Percentiles rank a stretch among this genome's conserved stretches.
These are phyloP conservation scores for Pachysolen tannophilus DNA, from an alignment of 805 yeast species.

Conservation along the genomic window DNA sequence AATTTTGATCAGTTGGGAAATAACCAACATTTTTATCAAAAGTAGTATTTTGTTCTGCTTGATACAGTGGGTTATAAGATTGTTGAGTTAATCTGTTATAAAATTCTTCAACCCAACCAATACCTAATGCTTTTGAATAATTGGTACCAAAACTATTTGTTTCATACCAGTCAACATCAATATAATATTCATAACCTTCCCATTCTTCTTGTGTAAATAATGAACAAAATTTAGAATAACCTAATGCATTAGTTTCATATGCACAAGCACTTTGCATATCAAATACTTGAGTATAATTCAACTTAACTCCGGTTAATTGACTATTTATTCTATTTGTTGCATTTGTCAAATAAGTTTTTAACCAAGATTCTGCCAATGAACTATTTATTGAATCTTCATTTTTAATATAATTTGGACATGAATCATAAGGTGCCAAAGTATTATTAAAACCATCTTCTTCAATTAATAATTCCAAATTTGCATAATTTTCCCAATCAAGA, in stretches of 20 bases:
- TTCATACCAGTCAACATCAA: conserved; percentile 3
- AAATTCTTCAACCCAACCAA: conserved; percentile 6
- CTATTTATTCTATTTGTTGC: conserved; percentile 5
- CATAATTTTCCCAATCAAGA: conserved; percentile 13
- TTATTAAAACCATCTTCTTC: conserved; percentile 13
- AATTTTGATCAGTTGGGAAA: conserved; percentile 12
- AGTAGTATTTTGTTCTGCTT: conserved; percentile 7
- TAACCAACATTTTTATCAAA: conserved; percentile 5
- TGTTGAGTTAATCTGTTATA: conserved; percentile 3
- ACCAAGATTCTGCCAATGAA: neutral
- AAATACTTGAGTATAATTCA: conserved; percentile 23
- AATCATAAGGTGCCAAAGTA: conserved; percentile 12
- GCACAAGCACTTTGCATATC: conserved; percentile 31
- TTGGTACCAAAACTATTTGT: conserved; percentile 3
- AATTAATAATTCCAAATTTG: conserved; percentile 13
- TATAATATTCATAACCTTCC: conserved; percentile 9
- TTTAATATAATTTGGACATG: conserved; percentile 10
- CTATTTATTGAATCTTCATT: neutral
- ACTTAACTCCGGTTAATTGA: conserved; percentile 15
- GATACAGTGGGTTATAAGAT: neutral
- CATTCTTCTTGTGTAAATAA: conserved; percentile 34
- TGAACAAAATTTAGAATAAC: conserved; percentile 29
- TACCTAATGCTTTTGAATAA: conserved; percentile 6
- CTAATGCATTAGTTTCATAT: conserved; percentile 31
- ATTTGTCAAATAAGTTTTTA: neutral